Evolutionary conservation across 495 filamentous ascomycete species (phyloP), one percentile per base, ranked within the genome.

Genomic region (Tricharina praecox): DNA sequence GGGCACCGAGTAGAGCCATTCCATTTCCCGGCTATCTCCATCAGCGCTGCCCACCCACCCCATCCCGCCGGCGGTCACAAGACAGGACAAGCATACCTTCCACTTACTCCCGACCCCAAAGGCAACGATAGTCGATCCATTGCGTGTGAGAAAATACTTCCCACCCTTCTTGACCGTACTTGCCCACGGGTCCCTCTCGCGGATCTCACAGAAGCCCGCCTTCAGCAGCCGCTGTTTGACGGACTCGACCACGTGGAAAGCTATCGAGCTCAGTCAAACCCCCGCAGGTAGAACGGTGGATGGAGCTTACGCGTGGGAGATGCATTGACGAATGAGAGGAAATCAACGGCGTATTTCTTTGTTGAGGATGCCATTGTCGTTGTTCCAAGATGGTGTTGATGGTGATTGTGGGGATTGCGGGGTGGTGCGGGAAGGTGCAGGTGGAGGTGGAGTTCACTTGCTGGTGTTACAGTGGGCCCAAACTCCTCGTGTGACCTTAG

Each of bases 111-210:
- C 90, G 54, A 99, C 80, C 47, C 84, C 82, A 64, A 99, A 99
- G 45, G 92, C 90, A 33, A 96, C 73, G 51, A 99, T 80, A 24
- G 92, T 87, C 21, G 88, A 92, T 47, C 75, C 80, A 66, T 99
- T 99, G 36, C 90, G 77, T 34, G 90, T 99, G 56, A 96, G 71
- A 67, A 82, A 95, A 64, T 96, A 99, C 64, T 88, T 93, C 40
- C 90, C 88, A 46, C 88, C 90, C 20, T 85, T 83, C 49, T 76
- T 72, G 51, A 93, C 75, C 28, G 67, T 73, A 5, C 79, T 77
- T 15, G 77, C 70, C 90, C 90, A 99, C 33, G 81, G 77, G 55
- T 94, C 85, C 56, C 80, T 79, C 64, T 96, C 90, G 75, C 75
- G 81, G 66, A 97, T 82, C 56, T 79, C 74, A 55, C 72, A 68